Evolutionary conservation across 306 rosid genomes (phyloP).

Genomic region (Begonia loranthoides): DNA sequence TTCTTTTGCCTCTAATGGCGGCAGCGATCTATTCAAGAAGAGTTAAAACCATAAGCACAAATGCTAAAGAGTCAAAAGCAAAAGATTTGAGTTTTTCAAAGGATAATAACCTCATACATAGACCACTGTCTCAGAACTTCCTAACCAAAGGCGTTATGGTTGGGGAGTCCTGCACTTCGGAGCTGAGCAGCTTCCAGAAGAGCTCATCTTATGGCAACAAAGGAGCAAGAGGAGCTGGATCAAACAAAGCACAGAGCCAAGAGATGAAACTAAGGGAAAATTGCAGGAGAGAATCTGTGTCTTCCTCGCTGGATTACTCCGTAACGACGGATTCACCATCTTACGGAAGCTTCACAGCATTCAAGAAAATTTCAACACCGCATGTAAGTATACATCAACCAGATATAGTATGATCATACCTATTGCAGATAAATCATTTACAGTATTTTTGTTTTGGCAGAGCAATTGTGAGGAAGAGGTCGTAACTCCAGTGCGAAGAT

Average conservation of each 20-base stretch:
- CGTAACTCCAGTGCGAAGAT: slow-evolving; percentile 78
- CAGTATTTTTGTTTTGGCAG: slow-evolving; percentile 17
- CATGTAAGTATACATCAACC: slow-evolving; percentile 20
- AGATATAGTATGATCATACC: too few species aligned
- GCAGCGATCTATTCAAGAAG: slow-evolving; percentile 20
- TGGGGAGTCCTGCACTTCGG: slow-evolving; percentile 49
- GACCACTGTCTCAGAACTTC: slow-evolving; percentile 1
- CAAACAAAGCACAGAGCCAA: slow-evolving; percentile 29
- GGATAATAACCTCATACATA: slow-evolving; percentile 17
- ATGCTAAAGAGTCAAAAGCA: slow-evolving; percentile 9
- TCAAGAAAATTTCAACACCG: slow-evolving; percentile 43
- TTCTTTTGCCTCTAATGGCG: slow-evolving; percentile 24
- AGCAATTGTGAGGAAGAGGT: slow-evolving; percentile 37
- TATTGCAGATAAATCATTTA: not conserved
- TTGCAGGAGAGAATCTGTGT: slow-evolving; percentile 53
- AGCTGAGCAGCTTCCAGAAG: slow-evolving; percentile 49
- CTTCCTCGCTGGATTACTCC: slow-evolving; percentile 43
- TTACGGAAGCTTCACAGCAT: slow-evolving; percentile 77
- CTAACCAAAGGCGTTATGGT: slow-evolving; percentile 20
- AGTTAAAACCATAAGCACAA: slow-evolving; percentile 10
- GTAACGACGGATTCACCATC: slow-evolving; percentile 33
- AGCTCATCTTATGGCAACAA: slow-evolving; percentile 11
- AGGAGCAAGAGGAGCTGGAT: slow-evolving; percentile 7
- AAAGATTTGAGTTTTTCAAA: slow-evolving; percentile 5
- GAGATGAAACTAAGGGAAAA: slow-evolving; percentile 39